Evolutionary conservation across 1,284 basidiomycete genomes (phyloP), one percentile per base, ranked within the genome.

Genomic region (Peniophora sp.): DNA sequence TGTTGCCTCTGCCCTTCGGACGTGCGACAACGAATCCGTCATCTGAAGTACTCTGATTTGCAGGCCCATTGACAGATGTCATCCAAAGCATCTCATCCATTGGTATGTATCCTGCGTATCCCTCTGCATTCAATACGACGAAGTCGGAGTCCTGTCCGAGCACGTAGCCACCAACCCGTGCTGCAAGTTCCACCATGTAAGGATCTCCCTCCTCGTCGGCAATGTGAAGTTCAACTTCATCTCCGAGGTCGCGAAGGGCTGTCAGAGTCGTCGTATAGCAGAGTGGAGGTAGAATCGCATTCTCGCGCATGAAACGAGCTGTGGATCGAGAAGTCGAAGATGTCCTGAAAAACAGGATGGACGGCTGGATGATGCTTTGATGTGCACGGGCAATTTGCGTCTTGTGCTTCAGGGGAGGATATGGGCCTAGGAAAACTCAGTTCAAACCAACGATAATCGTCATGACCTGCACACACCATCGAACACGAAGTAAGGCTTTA

Each of bases 171-270:
- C 79, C 76, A 5, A 89, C 62, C 49, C 78, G 70, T 9, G 83
- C 87, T 0, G 93, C 93, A 14, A 95, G 71, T 52, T 87, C 85
- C 2, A 94, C 91, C 32, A 88, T 87, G 54, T 83, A 87, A 2
- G 87, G 87, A 66, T 97, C 93, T 3, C 85, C 92, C 65, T 97
- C 93, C 59, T 85, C 87, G 54, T 91, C 83, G 0, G 92, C 89
- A 50, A 87, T 85, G 62, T 86, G 77, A 2, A 88, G 57, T 36
- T 81, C 68, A 22, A 88, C 60, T 3, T 60, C 57, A 24, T 68
- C 60, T 24, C 68, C 61, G 3, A 87, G 60, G 1, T 64, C 56
- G 44, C 71, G 58, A 1, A 93, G 68, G 1, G 82, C 79, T 47
- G 79, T 71, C 1, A 89, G 65, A 59, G 86, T 88, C 1, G 80